phyloP scores from a whole-genome alignment of 345 rosid species.

The Moricandia arvensis region DNA sequence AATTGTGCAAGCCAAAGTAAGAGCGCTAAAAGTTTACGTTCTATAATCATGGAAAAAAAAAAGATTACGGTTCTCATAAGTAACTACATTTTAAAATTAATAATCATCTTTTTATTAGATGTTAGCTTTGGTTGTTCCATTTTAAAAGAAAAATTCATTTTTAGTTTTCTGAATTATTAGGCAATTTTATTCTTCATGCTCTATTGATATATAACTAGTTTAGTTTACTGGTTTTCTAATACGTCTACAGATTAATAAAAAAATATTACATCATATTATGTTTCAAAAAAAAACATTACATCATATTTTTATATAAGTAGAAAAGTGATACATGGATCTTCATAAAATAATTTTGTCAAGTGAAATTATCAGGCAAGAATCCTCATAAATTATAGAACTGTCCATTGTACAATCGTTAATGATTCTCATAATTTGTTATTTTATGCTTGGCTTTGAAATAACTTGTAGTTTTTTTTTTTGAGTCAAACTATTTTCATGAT shows the following conservation, averaged over 20 bases:
- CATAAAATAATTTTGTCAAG: not conserved
- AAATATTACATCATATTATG: not conserved
- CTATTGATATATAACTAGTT: too few species aligned
- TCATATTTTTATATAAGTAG: not conserved
- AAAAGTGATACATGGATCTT: not conserved
- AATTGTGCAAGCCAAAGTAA: not conserved
- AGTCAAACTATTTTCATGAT: not conserved
- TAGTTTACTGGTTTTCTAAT: too few species aligned
- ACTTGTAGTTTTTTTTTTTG: not conserved
- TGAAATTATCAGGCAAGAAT: not conserved
- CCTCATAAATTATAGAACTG: not conserved
- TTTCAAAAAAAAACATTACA: not conserved
- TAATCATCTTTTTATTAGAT: not conserved
- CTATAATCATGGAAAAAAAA: not conserved
- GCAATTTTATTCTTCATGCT: not conserved
- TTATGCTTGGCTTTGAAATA: too few species aligned
- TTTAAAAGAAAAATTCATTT: not conserved
- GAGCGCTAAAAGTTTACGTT: not conserved
- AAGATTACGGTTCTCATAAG: not conserved
- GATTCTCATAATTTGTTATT: not conserved
- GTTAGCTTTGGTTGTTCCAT: not conserved
- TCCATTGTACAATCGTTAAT: not conserved
- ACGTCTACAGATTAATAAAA: too few species aligned
- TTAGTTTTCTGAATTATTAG: not conserved
- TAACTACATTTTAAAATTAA: not conserved